Conservation (phyloP, 2,329 filamentous ascomycete genomes). For the Fusarium sp. region DNA sequence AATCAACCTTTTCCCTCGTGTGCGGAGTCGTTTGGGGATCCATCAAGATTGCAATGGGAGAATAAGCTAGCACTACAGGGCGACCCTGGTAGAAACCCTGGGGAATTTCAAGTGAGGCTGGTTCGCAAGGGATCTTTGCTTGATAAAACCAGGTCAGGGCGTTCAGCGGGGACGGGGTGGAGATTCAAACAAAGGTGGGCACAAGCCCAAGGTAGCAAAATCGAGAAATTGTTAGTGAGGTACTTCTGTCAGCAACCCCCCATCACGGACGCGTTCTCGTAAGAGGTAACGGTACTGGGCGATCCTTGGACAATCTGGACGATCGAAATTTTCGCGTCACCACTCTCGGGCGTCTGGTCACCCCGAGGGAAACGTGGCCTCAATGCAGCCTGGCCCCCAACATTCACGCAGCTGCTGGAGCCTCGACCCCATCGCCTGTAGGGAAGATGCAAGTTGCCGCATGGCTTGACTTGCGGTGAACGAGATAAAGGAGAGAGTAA, state of each 20-base stretch:
- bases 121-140: conserved; percentile 24
- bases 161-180: conserved; percentile 21
- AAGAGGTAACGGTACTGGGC: conserved; percentile 45
- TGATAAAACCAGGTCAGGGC: conserved; percentile 15
- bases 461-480: not conserved
- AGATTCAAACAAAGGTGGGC: conserved; percentile 18
- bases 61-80: conserved; percentile 22
- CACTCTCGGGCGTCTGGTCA: conserved; percentile 35
- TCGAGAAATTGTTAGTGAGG: conserved; percentile 54
- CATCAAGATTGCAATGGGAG: conserved; percentile 17
- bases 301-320: conserved; percentile 46
- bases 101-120: conserved; percentile 39
- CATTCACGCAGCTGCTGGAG: not conserved
- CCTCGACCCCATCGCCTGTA: conserved; percentile 1
- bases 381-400: conserved; percentile 10
- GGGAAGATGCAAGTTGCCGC: not conserved
- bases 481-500: not conserved
- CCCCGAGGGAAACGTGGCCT: conserved; percentile 36
- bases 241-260: conserved; percentile 46
- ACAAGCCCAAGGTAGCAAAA: conserved; percentile 15
- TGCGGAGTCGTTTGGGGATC: conserved; percentile 23
- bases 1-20: conserved; percentile 2
- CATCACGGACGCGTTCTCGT: conserved; percentile 40
- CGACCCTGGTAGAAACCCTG: conserved; percentile 32
- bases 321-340: conserved; percentile 49